Evolutionary conservation across 179 eudicot genomes (phyloP), one percentile per base, ranked within the genome.

Genomic region (Nepenthes alata): DNA sequence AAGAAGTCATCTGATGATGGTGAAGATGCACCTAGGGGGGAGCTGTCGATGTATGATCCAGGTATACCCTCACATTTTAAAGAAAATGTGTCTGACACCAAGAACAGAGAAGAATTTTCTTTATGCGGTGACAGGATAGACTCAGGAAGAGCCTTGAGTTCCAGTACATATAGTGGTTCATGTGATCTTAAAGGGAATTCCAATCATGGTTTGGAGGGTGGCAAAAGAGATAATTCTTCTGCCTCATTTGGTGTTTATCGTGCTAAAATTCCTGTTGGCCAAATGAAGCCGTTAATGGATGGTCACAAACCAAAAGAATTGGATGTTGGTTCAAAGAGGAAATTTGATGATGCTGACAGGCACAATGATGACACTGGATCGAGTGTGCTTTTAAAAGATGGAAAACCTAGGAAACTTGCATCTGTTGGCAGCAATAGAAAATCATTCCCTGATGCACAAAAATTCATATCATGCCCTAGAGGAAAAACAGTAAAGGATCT

Each of bases 301-400:
- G 77, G 84, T 44, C 73, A 71, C 60, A 79, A 70, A 60, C 35
- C 78, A 39, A 72, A 63, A 61, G 78, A 80, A 64, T 57, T 57
- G 57, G 63, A 25, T 54, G 65, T 48, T 66, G 77, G 77, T 69
- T 61, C 75, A 61, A 85, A 81, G 75, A 78, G 75, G 58, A 86
- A 74, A 59, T 14, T 49, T 25, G 77, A 67, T 63, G 81, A 60
- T 62, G 62, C 52, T 53, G 8, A 14, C 60, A 50, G 61, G 57
- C 67, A 67, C 49, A 56, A 16, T 38, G 66, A 68, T 49, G 66
- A 55, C 53, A 51, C 38, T 52, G 72, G 70, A 67, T 58, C 75
- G 44, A 60, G 55, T 48, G 70, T 52, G 59, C 59, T 25, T 39
- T 63, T 60, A 2, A 67, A 63, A 47, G 72, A 66, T 55, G 61